Conservation (phyloP, 306 rosid genomes). For the Hippophae rhamnoides region DNA sequence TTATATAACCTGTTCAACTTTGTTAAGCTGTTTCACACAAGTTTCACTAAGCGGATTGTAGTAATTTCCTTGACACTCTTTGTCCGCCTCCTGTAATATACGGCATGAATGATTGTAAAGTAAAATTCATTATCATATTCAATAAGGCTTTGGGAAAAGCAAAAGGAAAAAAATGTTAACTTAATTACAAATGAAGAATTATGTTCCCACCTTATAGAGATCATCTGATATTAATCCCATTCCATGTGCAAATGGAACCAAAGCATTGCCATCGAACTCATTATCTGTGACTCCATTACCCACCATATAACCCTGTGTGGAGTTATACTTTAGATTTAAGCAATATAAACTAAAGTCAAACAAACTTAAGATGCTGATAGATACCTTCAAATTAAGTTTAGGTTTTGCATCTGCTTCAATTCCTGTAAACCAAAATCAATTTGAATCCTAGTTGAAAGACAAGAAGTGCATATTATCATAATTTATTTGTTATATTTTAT, state of each 20-base stretch:
- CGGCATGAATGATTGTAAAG: neutral
- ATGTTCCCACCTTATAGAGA: slow-evolving; percentile 32
- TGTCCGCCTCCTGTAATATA: slow-evolving; percentile 22
- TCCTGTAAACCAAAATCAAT: slow-evolving; percentile 19
- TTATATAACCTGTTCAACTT: slow-evolving; percentile 14
- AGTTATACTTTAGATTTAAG: neutral
- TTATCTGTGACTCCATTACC: slow-evolving; percentile 65
- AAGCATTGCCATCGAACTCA: slow-evolving; percentile 45
- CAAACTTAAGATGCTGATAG: neutral
- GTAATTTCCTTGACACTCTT: slow-evolving; percentile 36
- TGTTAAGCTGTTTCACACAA: slow-evolving; percentile 18
- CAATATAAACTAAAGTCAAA: neutral
- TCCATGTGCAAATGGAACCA: slow-evolving; percentile 66
- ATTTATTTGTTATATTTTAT: too few species aligned
- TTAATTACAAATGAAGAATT: neutral
- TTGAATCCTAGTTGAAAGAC: too few species aligned
- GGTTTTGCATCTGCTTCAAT: slow-evolving; percentile 27
- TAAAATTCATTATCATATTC: too few species aligned
- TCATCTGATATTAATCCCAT: slow-evolving; percentile 64
- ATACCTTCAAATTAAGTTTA: slow-evolving; percentile 54
- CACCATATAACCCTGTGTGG: slow-evolving; percentile 54
- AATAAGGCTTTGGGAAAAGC: neutral
- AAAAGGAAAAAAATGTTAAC: neutral
- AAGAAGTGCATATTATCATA: neutral
- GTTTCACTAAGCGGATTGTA: neutral